These are phyloP conservation scores for Xeromyces bisporus DNA, from an alignment of 495 filamentous ascomycete species.

Conservation along the genomic window DNA sequence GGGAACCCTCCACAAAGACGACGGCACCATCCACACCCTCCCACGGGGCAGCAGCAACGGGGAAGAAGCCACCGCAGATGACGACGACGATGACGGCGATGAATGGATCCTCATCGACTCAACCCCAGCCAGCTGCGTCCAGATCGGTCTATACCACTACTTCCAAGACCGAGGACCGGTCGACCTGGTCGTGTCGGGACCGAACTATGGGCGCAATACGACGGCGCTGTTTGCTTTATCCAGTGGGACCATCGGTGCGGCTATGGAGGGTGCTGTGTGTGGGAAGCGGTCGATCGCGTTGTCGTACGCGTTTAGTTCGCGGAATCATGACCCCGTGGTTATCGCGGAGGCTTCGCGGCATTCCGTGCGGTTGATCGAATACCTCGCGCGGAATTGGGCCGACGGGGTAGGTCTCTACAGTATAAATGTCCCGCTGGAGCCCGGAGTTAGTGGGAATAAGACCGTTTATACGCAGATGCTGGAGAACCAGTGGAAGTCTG, in stretches of 20 bases:
- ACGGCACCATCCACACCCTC: slow-evolving; percentile 47
- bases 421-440: slow-evolving; percentile 71
- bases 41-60: slow-evolving; percentile 34
- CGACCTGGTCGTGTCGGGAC: slow-evolving; percentile 77
- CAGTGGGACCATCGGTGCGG: slow-evolving; percentile 78
- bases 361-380: slow-evolving; percentile 57
- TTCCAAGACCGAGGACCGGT: slow-evolving; percentile 62
- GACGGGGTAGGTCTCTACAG: slow-evolving; percentile 62
- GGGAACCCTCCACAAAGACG: slow-evolving; percentile 41
- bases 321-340: slow-evolving; percentile 60
- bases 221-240: slow-evolving; percentile 84
- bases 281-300: slow-evolving; percentile 62
- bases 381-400: slow-evolving; percentile 59
- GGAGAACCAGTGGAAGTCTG: slow-evolving; percentile 72
- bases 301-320: slow-evolving; percentile 70
- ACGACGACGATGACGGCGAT: slow-evolving; percentile 39
- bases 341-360: slow-evolving; percentile 57
- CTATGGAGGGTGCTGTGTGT: slow-evolving; percentile 83
- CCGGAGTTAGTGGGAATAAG: slow-evolving; percentile 47
- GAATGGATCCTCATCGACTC: slow-evolving; percentile 90
- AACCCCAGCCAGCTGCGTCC: slow-evolving; percentile 74
- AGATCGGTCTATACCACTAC: slow-evolving; percentile 78
- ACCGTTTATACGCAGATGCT: slow-evolving; percentile 68
- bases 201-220: slow-evolving; percentile 89
- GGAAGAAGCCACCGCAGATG: too few relatives aligned